These are phyloP conservation scores for Hamigera avellanea DNA, from an alignment of 495 filamentous ascomycete genomes.

Conservation along the genomic window DNA sequence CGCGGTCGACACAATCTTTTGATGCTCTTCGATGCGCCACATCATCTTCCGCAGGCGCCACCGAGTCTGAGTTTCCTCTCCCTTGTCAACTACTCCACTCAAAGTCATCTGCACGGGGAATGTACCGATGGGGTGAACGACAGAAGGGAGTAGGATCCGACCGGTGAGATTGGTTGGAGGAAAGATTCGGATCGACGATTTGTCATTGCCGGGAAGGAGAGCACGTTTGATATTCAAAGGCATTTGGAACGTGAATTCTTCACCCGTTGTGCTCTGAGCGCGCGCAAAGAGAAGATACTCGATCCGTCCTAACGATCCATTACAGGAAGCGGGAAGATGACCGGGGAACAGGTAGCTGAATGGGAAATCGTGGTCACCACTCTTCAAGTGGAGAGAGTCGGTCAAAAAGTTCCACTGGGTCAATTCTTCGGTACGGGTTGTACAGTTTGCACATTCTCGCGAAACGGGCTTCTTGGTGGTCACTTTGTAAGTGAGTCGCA, in stretches of 20 bases:
- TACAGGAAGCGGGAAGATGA: conserved; percentile 70
- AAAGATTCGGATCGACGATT: conserved; percentile 77
- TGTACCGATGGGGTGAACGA: conserved; percentile 79
- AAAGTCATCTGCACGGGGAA: conserved; percentile 70
- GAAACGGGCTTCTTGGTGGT: conserved; percentile 70
- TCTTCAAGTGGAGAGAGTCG: conserved; percentile 49
- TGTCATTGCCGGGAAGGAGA: conserved; percentile 61
- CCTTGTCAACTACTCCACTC: conserved; percentile 62
- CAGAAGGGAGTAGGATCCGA: conserved; percentile 62
- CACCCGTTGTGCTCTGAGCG: conserved; percentile 46
- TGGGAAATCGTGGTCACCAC: conserved; percentile 70
- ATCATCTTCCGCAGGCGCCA: conserved; percentile 85
- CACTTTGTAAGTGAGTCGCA: conserved; percentile 53
- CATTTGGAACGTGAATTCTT: conserved; percentile 53
- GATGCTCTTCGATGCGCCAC: conserved; percentile 85
- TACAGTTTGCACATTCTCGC: conserved; percentile 65
- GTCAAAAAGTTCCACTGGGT: conserved; percentile 69
- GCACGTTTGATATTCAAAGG: conserved; percentile 64
- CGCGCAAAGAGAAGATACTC: conserved; percentile 71
- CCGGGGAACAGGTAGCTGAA: conserved; percentile 85
- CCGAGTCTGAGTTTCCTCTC: conserved; percentile 50
- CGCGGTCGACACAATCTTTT: conserved; percentile 67
- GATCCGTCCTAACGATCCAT: conserved; percentile 57
- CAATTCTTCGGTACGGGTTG: conserved; percentile 54
- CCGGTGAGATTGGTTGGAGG: conserved; percentile 89